Percentiles rank a stretch among this genome's conserved stretches.
Evolutionary conservation across 1,139 yeast species (phyloP).

Genomic region (Protomyces macrosporus): DNA sequence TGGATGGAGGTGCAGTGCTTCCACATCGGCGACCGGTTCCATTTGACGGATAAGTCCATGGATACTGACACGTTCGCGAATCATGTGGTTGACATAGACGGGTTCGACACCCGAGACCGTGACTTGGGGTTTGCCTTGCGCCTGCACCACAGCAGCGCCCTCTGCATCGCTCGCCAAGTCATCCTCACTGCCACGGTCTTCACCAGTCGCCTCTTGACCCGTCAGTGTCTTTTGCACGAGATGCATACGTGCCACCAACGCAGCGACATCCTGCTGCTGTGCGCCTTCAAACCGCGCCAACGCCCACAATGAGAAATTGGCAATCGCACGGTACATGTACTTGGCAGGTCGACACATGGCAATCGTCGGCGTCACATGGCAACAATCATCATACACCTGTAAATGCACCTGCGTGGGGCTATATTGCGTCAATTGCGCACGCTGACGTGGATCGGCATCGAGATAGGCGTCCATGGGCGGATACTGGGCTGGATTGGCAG

Average conservation of each 20-base stretch:
- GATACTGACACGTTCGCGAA: slow-evolving; percentile 23
- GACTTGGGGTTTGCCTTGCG: background rate
- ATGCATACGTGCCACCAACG: background rate
- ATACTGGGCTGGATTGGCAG: slow-evolving; percentile 12
- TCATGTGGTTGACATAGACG: slow-evolving; percentile 21
- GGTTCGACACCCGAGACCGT: slow-evolving; percentile 22
- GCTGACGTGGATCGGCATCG: slow-evolving; percentile 11
- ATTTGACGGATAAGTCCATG: slow-evolving; percentile 19
- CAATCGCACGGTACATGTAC: slow-evolving; percentile 24
- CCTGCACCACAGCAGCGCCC: background rate
- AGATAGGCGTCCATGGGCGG: slow-evolving; percentile 19
- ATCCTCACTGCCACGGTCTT: background rate
- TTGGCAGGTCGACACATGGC: slow-evolving; percentile 24
- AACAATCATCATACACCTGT: slow-evolving; percentile 26
- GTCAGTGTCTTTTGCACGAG: background rate
- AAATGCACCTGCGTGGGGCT: slow-evolving; percentile 22
- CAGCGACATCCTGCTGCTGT: slow-evolving; percentile 13
- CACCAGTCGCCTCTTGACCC: background rate
- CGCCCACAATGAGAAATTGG: slow-evolving; percentile 26
- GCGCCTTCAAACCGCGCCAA: slow-evolving; percentile 14
- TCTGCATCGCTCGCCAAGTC: background rate
- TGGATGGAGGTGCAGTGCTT: slow-evolving; percentile 8
- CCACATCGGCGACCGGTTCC: slow-evolving; percentile 21
- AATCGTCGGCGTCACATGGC: slow-evolving; percentile 27
- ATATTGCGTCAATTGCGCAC: slow-evolving; percentile 5